phyloP scores from a whole-genome alignment of 148 eudicot genomes.

The Arbutus unedo region DNA sequence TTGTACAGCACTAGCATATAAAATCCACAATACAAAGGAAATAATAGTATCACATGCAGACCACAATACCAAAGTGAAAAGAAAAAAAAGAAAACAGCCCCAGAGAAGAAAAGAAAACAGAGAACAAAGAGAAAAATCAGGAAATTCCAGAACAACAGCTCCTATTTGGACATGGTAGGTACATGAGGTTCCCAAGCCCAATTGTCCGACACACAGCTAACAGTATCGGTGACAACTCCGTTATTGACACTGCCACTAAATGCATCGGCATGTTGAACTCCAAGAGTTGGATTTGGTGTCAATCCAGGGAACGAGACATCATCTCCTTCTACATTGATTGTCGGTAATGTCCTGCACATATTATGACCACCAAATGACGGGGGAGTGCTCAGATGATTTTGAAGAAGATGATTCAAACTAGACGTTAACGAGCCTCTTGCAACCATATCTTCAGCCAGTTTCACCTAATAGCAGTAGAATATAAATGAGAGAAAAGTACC shows the following conservation, averaged over 20 bases:
- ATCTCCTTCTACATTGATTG: slow-evolving; percentile 44
- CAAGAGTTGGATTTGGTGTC: slow-evolving; percentile 30
- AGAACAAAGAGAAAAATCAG: neutral
- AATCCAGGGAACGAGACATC: slow-evolving; percentile 33
- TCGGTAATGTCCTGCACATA: slow-evolving; percentile 37
- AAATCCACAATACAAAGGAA: neutral
- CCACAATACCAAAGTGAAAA: neutral
- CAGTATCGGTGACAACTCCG: slow-evolving; percentile 32
- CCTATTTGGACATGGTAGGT: slow-evolving; percentile 38
- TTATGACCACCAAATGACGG: slow-evolving; percentile 35
- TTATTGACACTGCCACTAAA: slow-evolving; percentile 30
- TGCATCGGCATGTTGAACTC: slow-evolving; percentile 28
- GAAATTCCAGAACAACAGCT: neutral
- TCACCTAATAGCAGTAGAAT: slow-evolving; percentile 47
- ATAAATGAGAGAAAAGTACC: neutral
- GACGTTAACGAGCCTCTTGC: slow-evolving; percentile 71
- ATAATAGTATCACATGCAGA: slow-evolving; percentile 9
- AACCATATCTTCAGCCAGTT: slow-evolving; percentile 84
- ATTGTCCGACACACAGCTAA: slow-evolving; percentile 39
- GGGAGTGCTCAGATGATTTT: slow-evolving; percentile 49
- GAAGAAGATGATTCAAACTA: slow-evolving; percentile 62
- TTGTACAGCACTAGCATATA: neutral
- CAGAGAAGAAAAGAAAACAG: neutral
- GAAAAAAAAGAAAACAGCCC: neutral
- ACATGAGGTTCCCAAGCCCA: slow-evolving; percentile 48